A percentile compares a stretch with the other conserved stretches of the same genome.
phyloP scores from a whole-genome alignment of 345 rosid species.

The Eucalyptus erythrocorys region DNA sequence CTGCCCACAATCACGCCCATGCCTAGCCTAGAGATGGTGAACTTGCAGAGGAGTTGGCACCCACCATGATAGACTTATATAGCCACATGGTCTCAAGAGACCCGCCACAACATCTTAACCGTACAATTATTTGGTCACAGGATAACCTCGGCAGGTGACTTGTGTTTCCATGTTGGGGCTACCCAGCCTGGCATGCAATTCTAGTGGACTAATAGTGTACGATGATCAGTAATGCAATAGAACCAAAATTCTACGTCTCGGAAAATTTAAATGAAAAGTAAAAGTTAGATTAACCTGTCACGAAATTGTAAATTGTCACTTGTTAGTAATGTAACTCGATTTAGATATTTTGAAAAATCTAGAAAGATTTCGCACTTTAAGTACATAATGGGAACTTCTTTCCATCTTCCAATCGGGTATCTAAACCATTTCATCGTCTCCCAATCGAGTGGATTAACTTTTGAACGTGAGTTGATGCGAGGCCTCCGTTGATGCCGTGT shows the following conservation, averaged over 20 bases:
- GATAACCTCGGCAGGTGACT: no score
- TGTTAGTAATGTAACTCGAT: neutral
- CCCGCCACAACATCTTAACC: neutral
- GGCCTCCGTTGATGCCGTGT: fast-evolving
- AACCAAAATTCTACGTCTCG: neutral
- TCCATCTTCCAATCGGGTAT: neutral
- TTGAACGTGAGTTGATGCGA: neutral
- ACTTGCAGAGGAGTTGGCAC: neutral
- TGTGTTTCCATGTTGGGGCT: no score
- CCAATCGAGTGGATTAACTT: neutral
- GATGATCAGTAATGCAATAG: no score
- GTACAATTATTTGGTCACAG: no score
- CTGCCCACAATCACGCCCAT: neutral
- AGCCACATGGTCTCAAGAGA: neutral
- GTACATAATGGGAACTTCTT: neutral
- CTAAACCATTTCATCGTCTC: neutral
- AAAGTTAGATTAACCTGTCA: neutral
- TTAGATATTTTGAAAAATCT: neutral
- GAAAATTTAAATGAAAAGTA: no score
- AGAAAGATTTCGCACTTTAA: neutral
- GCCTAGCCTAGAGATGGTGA: neutral
- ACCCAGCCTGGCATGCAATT: no score
- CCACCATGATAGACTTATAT: neutral
- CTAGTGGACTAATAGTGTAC: no score
- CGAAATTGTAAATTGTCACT: no score